Evolutionary conservation across 2,329 filamentous ascomycete genomes (phyloP).

Genomic region (Alternaria brassicae): DNA sequence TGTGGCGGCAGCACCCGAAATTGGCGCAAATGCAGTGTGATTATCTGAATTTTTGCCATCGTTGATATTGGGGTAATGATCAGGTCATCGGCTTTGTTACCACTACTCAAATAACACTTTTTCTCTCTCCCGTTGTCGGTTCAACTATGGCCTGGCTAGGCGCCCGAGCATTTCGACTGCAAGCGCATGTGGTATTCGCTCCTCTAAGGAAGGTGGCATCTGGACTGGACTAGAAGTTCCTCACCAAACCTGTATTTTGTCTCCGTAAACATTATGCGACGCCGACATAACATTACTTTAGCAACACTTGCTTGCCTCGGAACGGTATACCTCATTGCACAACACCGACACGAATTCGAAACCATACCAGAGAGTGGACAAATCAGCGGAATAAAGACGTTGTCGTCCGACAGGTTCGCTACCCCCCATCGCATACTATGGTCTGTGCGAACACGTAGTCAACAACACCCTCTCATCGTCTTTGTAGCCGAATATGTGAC

Average conservation of each 20-base stretch:
- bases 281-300: conserved; percentile 16
- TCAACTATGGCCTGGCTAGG: background rate
- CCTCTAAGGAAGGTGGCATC: background rate
- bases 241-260: background rate
- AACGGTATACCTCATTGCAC: conserved; percentile 4
- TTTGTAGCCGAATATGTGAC: conserved; percentile 47
- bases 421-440: conserved; percentile 35
- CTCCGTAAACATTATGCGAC: conserved; percentile 7
- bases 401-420: conserved; percentile 6
- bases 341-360: conserved; percentile 1
- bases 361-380: background rate
- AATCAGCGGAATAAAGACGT: conserved; percentile 6
- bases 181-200: conserved; percentile 1
- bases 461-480: conserved; percentile 40
- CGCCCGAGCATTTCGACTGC: background rate
- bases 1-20: conserved; percentile 1
- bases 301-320: conserved; percentile 14
- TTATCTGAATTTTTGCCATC: background rate
- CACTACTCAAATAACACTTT: background rate
- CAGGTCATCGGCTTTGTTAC: background rate
- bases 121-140: background rate
- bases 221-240: background rate
- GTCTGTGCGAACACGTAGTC: conserved; percentile 36
- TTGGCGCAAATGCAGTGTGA: conserved; percentile 7
- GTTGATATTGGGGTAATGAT: background rate